Base-by-base conservation (phyloP, 352 stramenopile species). In the Phytophthora fragariae region DNA sequence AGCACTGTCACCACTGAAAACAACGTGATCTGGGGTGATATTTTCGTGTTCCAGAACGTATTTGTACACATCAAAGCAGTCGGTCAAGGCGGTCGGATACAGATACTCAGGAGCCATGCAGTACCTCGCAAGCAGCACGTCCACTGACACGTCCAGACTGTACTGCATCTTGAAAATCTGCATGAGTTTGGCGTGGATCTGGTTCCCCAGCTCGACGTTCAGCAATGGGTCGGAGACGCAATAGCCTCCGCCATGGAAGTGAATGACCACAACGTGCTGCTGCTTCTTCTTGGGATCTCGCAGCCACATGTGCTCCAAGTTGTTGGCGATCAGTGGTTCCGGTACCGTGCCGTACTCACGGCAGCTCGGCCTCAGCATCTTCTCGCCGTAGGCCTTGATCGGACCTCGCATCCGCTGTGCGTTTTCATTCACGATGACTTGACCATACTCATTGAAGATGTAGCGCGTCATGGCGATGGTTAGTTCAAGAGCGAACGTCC, bases 111-210 rank as follows among this genome's bases (percentile, higher is more conserved):
- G 76, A 11, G 73, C 63, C 70, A 83, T 85, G 57, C 79, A 78
- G 72, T 86, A 88, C 67, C 84, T 88, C 27, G 76, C 76, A 1
- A 88, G 66, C 29, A 86, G 73, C 29, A 79, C 75, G 37, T 85
- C 70, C 12, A 85, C 72, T 0, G 53, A 55, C 44, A 72, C 61
- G 41, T 58, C 46, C 29, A 70, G 14, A 29, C 33, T 24, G 57
- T 68, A 64, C 35, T 47, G 24, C 15, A 58, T 39, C 14, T 19
- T 44, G 19, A 79, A 53, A 21, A 54, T 65, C 56, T 72, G 39
- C n/a, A 55, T 62, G 15, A 73, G 49, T 31, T 65, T 55, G n/a
- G 47, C 55, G 69, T 68, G 69, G 11, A 50, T 68, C 41, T 76
- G 49, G 62, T 76, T 76, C 27, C 50, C 69, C 1, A 76, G 57